A percentile compares a stretch with the other conserved stretches of the same genome.
phyloP scores from a whole-genome alignment of 2,329 filamentous ascomycete genomes.

The Hypoxylon sp. region DNA sequence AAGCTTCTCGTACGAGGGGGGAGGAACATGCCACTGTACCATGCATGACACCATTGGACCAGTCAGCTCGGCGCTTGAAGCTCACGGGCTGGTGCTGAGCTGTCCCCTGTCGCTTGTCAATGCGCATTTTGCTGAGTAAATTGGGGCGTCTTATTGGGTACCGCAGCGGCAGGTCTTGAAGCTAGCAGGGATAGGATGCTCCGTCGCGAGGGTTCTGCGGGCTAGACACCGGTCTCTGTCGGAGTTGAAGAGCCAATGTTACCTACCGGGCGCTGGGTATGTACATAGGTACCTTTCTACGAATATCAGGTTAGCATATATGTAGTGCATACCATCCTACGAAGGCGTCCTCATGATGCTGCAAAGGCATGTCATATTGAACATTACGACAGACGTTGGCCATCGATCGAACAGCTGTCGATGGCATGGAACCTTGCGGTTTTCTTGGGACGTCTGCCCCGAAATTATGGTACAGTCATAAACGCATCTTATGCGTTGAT shows the following conservation, averaged over 20 bases:
- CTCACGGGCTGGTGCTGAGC: constrained; percentile 7
- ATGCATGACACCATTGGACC: constrained; percentile 29
- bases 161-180: constrained; percentile 7
- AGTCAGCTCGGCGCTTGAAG: neutral
- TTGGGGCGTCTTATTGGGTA: constrained; percentile 36
- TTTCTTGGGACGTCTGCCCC: neutral
- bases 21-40: constrained; percentile 38
- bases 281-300: too few relatives aligned
- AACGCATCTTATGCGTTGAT: constrained; percentile 1
- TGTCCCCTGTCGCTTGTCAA: constrained; percentile 25
- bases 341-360: neutral
- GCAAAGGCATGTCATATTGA: neutral
- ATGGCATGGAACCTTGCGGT: neutral
- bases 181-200: constrained; percentile 26
- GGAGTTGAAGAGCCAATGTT: constrained; percentile 13
- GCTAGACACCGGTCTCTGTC: constrained; percentile 17
- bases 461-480: neutral
- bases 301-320: neutral
- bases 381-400: neutral
- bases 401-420: neutral
- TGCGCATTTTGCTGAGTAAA: constrained; percentile 41
- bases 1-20: constrained; percentile 32
- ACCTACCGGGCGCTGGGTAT: too few relatives aligned
- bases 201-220: neutral
- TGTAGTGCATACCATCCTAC: neutral